Evolutionary conservation across 2,329 filamentous ascomycete genomes (phyloP).

Genomic region (Pseudogymnoascus sp.): DNA sequence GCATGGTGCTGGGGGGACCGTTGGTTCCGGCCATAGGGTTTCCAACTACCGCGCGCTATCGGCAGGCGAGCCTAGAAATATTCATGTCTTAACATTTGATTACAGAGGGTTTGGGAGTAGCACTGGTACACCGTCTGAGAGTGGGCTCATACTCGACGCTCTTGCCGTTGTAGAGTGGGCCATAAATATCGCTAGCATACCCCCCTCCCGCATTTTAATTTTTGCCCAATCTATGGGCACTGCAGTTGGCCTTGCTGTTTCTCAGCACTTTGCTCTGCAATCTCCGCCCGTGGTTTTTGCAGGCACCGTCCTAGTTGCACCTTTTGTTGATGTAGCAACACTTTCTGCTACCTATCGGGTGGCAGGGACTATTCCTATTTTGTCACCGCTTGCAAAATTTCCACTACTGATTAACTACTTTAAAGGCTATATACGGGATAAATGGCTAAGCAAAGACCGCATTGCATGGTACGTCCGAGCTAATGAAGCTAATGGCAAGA

Average conservation of each 20-base stretch:
- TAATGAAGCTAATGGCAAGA: conserved; percentile 12
- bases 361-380: conserved; percentile 44
- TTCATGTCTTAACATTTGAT: conserved; percentile 53
- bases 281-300: conserved; percentile 40
- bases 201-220: conserved; percentile 28
- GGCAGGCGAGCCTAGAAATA: conserved; percentile 42
- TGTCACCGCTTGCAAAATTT: conserved; percentile 44
- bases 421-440: conserved; percentile 38
- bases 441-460: conserved; percentile 45
- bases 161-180: conserved; percentile 47
- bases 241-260: conserved; percentile 27
- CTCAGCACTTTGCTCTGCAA: conserved; percentile 26
- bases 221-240: conserved; percentile 47
- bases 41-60: conserved; percentile 50
- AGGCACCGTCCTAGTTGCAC: conserved; percentile 43
- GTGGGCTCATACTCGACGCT: conserved; percentile 33
- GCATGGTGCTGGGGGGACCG: conserved; percentile 33
- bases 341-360: not conserved
- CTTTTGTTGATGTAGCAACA: not conserved
- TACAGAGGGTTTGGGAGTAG: conserved; percentile 54
- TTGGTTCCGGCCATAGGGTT: conserved; percentile 30
- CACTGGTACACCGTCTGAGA: not conserved
- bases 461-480: conserved; percentile 37
- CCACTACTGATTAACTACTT: conserved; percentile 40
- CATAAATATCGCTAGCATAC: conserved; percentile 42